Evolutionary conservation across 164 flowering plant genomes (phyloP).

Genomic region (Buxus sempervirens): DNA sequence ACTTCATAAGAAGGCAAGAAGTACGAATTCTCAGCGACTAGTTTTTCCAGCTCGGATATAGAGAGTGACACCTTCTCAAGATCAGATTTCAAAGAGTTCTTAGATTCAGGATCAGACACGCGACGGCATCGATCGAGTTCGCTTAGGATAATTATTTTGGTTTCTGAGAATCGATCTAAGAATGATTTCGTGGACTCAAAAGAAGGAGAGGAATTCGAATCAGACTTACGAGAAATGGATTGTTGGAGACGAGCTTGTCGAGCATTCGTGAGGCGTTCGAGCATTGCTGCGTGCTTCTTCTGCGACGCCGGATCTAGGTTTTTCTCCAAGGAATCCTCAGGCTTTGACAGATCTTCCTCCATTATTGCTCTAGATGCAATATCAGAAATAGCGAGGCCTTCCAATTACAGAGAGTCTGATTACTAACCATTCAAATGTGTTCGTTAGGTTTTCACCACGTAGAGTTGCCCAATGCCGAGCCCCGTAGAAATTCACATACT

Average conservation of each 20-base stretch:
- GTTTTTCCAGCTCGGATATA: conserved; percentile 65
- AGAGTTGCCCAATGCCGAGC: no score
- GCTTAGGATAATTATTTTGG: conserved; percentile 45
- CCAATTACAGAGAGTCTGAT: no score
- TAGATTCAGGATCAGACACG: conserved; percentile 20
- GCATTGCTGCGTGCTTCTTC: conserved; percentile 60
- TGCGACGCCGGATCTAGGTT: conserved; percentile 28
- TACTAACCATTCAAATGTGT: no score
- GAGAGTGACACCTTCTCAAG: conserved; percentile 42
- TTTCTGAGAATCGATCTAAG: conserved; percentile 47
- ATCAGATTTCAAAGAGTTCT: conserved; percentile 25
- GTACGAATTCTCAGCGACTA: conserved; percentile 80
- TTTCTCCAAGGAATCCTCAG: conserved; percentile 1
- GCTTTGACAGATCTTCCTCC: conserved; percentile 6
- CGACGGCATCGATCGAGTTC: conserved; percentile 29
- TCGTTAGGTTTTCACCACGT: no score
- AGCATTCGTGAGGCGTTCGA: conserved; percentile 72
- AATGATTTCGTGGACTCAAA: conserved; percentile 57
- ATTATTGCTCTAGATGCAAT: not conserved
- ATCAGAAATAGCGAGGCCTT: no score
- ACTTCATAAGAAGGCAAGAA: conserved; percentile 80
- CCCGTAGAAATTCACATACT: no score
- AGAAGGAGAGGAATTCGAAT: conserved; percentile 30
- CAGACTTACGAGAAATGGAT: conserved; percentile 27
- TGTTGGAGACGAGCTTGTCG: conserved; percentile 52